These are phyloP conservation scores for Diaporthe aspalathi DNA, from an alignment of 2,329 filamentous ascomycete genomes.

Conservation along the genomic window DNA sequence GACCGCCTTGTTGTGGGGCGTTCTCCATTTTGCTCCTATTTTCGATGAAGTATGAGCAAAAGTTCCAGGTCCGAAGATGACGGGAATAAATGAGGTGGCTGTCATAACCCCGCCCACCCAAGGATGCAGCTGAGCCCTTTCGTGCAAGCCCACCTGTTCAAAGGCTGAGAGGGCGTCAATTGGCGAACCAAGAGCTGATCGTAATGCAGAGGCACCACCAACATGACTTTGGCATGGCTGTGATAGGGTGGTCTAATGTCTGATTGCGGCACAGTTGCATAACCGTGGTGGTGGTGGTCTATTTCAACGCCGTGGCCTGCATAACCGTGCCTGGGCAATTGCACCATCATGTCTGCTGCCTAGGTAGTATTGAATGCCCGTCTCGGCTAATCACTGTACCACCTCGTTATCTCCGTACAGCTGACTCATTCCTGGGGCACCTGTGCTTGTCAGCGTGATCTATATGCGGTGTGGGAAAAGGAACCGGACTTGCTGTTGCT, in stretches of 20 bases:
- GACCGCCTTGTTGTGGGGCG: not conserved
- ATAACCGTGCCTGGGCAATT: not conserved
- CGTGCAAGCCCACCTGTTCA: not conserved
- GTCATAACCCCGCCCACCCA: not conserved
- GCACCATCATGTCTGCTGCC: not conserved
- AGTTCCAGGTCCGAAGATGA: not conserved
- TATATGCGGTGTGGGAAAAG: too few species aligned
- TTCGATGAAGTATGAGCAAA: not conserved
- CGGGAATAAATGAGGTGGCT: not conserved
- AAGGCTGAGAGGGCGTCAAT: not conserved
- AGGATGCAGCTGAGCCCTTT: not conserved
- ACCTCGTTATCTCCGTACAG: not conserved
- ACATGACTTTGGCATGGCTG: not conserved
- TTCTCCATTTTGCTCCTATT: not conserved
- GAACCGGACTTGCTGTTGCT: too few species aligned
- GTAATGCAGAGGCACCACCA: not conserved
- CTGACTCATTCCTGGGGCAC: not conserved
- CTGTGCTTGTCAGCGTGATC: not conserved
- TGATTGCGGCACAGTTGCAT: conserved; percentile 8
- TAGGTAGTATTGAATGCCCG: not conserved
- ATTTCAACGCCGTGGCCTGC: too few species aligned
- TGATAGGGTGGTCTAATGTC: conserved; percentile 14
- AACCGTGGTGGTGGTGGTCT: too few species aligned
- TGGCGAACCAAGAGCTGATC: too few species aligned
- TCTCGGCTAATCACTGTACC: not conserved